Evolutionary conservation across 2,329 filamentous ascomycete species (phyloP), one percentile per base, ranked within the genome.

Genomic region (Chrysoporthe puriensis): DNA sequence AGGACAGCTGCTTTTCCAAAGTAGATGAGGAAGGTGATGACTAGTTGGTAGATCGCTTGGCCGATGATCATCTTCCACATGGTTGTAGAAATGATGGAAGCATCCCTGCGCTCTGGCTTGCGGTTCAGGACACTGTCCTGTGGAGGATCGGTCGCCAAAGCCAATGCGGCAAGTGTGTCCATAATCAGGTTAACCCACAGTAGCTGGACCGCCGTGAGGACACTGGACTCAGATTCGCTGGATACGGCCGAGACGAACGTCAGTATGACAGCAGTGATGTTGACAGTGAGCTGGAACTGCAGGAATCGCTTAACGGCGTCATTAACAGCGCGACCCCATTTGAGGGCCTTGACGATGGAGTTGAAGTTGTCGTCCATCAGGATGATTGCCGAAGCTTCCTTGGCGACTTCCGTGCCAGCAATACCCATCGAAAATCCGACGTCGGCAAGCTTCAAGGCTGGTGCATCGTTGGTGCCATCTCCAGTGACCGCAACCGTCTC

Each of bases 11-110:
- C 71, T 14, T 73, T 72, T 61, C 74, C 74, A 66, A 78, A 98
- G 81, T 94, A 94, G 34, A 97, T 85, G 70, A 95, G 84, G 72
- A 97, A 91, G 0, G 94, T 88, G 61, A 89, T 86, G 32, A 90
- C 88, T 4, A 98, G 87, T 78, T 98, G 94, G 78, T 96, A 98
- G 67, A 97, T 84, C 1, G 94, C 89, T 78, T 98, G 94, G 2
- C 94, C 95, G 57, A 97, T 86, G 70, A 98, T 97, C 95, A 98
- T 98, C 84, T 98, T 98, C 95, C 95, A 97, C 95, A 98, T 98
- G 21, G 91, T 94, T 44, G 91, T 83, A 1, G 94, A 96, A 73
- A 98, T 96, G 70, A 89, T 88, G 54, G 84, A 82, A 4, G 85
- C 77, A 34, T 83, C 84, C 74, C 85, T 86, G 68, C 79, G 83